Evolutionary conservation across 345 rosid genomes (phyloP), one percentile per base, ranked within the genome.

Genomic region (Bruguiera sexangula): DNA sequence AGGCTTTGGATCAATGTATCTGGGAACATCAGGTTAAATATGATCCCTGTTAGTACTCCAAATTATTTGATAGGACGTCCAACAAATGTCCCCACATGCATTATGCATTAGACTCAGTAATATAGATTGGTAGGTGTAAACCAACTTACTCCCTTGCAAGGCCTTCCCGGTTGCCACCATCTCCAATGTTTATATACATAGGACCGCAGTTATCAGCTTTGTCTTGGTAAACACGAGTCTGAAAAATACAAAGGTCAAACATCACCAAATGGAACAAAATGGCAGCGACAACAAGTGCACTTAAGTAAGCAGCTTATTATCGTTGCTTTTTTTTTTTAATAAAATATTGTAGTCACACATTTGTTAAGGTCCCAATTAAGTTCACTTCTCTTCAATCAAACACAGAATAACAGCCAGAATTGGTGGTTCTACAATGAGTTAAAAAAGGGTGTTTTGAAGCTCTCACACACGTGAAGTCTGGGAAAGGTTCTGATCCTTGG

Each of bases 161-260:
- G 22, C 97, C 97, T 81, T 93, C 97, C 1, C 73, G 74, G 75
- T 93, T 89, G 39, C 96, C 97, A 6, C 98, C 98, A 58, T 85
- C 96, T 1, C 97, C 97, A 15, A 89, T 79, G 56, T 82, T 93
- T 50, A 93, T 82, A 60, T 90, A 76, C 48, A 86, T 73, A 6
- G 96, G 86, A 3, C 81, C 92, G 56, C 97, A 93, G 53, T 76
- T 70, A 56, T 90, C 71, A 3, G 85, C 75, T 20, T 75, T 80
- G 5, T 78, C 89, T 50, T 84, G 62, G 74, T 81, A 86, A 43
- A 93, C 91, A 2, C 92, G 88, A 75, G 79, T 78, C 98, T 90
- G 70, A 26, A 10, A 21, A 8, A 50, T 0, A 3, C 4, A 3
- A 8, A 31, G 22, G 5, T 3, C n/a, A 7, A 34, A 34, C 37